Evolutionary conservation across 352 stramenopile species (phyloP), one percentile per base, ranked within the genome.

Genomic region (Pythium coloratum): DNA sequence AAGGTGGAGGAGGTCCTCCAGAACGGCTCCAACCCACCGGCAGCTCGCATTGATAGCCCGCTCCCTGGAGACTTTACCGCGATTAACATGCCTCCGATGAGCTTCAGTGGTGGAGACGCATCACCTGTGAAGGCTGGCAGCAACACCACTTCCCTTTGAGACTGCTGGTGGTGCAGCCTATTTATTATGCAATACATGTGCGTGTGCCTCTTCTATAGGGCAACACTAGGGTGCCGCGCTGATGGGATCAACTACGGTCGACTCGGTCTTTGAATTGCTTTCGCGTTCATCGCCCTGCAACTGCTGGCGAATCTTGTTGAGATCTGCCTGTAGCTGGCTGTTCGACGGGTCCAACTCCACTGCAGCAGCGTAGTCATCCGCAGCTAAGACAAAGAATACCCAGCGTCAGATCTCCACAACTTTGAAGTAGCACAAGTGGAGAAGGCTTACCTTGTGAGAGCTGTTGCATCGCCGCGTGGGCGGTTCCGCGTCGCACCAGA

Each of bases 341-440:
- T 89, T 94, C 1, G 64, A 71, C 42, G 77, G 82, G 62, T 92
- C 81, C 24, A 92, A 60, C 55, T 88, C 78, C n/a, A 85, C 78
- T 3, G 74, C 77, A 40, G 81, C 76, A 3, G 68, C 71, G 33
- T 86, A 92, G 47, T 92, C 81, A 36, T 60, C 51, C 59, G 91
- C 76, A 9, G 85, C 84, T 92, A 56, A 20, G 26, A 59, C 18
- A 64, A 20, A 69, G 10, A 32, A 34, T 12, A 8, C 12, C 16
- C 4, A 32, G 12, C 9, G 36, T 16, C 28, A 30, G 12, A 44
- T 3, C 3, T 44, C 10, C 3, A 4, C 18, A 8, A 26, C 7
- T 26, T 16, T 44, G 42, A 26, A 49, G 16, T 16, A 49, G 38
- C n/a, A 4, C 28, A 2, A 30, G 28, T 42, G 16, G 12, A 42